phyloP scores from a whole-genome alignment of 2,329 filamentous ascomycete species.

The Colletotrichum cuscutae region DNA sequence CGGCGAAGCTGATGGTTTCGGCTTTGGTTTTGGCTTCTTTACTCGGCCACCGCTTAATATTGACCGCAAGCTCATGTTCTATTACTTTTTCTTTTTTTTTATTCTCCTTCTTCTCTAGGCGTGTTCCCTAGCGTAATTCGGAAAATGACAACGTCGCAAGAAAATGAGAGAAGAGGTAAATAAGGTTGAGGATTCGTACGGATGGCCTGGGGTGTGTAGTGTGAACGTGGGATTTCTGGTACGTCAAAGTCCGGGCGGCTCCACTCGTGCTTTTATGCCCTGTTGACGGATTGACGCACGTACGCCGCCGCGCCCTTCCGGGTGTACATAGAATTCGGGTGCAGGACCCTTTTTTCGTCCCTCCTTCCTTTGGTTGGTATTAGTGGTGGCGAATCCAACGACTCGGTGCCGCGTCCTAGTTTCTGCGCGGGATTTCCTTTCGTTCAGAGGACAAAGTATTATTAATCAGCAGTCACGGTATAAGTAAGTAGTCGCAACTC shows the following conservation, averaged over 20 bases:
- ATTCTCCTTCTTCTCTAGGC: not conserved
- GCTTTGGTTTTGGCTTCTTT: constrained; percentile 41
- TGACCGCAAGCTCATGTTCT: constrained; percentile 44
- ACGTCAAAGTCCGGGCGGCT: constrained; percentile 13
- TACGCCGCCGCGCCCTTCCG: constrained; percentile 21
- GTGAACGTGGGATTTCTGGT: constrained; percentile 4
- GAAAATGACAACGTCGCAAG: not conserved
- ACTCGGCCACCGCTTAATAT: constrained; percentile 51
- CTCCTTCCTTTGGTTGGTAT: not conserved
- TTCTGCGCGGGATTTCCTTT: not conserved
- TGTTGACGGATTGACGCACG: not conserved
- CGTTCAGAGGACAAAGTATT: not conserved
- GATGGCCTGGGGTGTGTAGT: not conserved
- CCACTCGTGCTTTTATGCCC: constrained; percentile 9
- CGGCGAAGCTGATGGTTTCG: constrained; percentile 37
- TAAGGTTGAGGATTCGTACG: not conserved
- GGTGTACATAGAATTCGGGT: constrained; percentile 20
- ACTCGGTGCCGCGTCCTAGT: not conserved
- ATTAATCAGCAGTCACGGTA: not conserved
- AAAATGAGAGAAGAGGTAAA: not conserved
- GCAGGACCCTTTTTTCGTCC: not conserved
- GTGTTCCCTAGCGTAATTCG: constrained; percentile 7
- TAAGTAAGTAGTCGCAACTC: not conserved
- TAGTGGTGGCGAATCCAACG: constrained; percentile 21
- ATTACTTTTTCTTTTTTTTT: constrained; percentile 21